Base-by-base conservation (phyloP, 2,329 filamentous ascomycete species). In the Phaeosphaeriaceae sp. region DNA sequence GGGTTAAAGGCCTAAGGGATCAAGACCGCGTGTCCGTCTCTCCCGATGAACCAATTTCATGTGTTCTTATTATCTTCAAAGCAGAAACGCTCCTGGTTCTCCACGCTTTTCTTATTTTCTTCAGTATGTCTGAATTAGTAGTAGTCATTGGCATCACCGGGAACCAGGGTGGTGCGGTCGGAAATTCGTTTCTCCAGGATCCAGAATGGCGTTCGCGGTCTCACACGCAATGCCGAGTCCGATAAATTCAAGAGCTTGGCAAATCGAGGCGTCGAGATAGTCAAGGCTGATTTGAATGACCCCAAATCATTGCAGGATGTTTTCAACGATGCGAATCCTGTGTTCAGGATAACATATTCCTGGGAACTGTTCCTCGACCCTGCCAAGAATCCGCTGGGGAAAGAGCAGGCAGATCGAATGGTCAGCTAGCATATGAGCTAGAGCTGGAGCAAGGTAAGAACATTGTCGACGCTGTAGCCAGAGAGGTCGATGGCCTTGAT, bases 121-220 rank as follows among this genome's bases (percentile, higher is more conserved):
- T 22, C 19, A 44, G 13, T 8, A 68, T 68, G 67, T n/a, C 49
- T 15, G 67, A 78, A 61, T 47, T 78, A 56, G 55, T 70, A 26
- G 67, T 67, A 3, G 59, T 73, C 10, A 57, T 71, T 5, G 72
- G 72, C 22, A 66, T 68, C 4, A 74, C 70, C 5, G 68, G 72
- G n/a, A 68, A 67, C 17, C 71, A 72, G 55, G 69, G 69, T 9
- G 60, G 60, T 1, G 65, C 68, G 4, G 68, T 73, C 28, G 70
- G 65, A 23, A 35, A 52, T 10, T 56, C 68, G 4, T 80, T 81
- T 23, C 75, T 77, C n/a, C 79, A 81, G 42, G 54, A 81, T 80
- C 13, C 79, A 76, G 30, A 79, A 79, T 77, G 84, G 82, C 72
- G 83, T 85, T 74, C 49, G 83, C 78, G 15, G 82, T 80, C 66